phyloP scores from a whole-genome alignment of 257 asterid species.

The Capsicum pubescens region DNA sequence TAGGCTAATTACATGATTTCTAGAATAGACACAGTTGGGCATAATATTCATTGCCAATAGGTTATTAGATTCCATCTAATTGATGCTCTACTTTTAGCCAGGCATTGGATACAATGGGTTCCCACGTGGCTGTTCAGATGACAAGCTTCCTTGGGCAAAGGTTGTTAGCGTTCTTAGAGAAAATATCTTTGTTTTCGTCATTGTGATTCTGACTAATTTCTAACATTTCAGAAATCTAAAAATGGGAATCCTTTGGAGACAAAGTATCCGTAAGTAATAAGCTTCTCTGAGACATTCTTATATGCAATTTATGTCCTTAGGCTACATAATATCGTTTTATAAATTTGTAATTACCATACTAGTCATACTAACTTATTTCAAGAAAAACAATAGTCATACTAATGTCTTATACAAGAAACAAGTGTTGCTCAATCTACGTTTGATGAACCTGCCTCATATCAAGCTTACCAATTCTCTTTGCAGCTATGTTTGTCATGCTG shows the following conservation, averaged over 20 bases:
- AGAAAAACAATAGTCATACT: neutral
- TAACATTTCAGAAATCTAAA: constrained; percentile 76
- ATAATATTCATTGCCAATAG: constrained; percentile 21
- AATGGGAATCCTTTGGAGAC: constrained; percentile 85
- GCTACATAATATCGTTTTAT: neutral
- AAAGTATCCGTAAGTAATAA: constrained; percentile 83
- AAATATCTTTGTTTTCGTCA: constrained; percentile 1
- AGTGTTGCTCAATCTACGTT: neutral
- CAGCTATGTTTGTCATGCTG: constrained; percentile 96
- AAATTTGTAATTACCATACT: neutral
- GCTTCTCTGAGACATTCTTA: constrained; percentile 6
- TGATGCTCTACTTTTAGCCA: constrained; percentile 33
- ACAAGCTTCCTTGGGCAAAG: constrained; percentile 97
- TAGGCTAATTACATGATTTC: neutral
- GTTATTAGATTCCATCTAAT: constrained; percentile 31
- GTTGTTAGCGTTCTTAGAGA: constrained; percentile 41
- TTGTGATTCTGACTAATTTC: constrained; percentile 34
- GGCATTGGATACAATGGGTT: constrained; percentile 98
- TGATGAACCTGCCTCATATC: constrained; percentile 11
- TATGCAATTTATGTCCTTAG: constrained; percentile 23
- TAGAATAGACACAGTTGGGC: neutral
- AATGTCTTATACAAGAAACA: neutral
- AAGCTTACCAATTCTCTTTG: constrained; percentile 31
- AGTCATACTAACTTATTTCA: neutral
- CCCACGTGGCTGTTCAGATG: constrained; percentile 96